Evolutionary conservation across 2,329 filamentous ascomycete genomes (phyloP), one percentile per base, ranked within the genome.

Genomic region (Pseudocercospora crystallina): DNA sequence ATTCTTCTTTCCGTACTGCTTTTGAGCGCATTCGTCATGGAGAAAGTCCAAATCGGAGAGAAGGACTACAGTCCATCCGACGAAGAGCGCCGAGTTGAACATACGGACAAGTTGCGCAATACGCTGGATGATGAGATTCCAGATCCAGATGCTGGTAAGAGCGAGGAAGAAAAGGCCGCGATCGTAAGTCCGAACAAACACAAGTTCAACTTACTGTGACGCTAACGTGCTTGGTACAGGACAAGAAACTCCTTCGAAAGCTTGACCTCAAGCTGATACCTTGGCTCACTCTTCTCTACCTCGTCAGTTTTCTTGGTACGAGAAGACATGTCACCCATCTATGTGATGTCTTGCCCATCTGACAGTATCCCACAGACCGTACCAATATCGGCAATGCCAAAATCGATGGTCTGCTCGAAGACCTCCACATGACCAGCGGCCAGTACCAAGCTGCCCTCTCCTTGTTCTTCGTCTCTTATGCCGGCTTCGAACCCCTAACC

Each of bases 401-500:
- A 63, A 73, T 83, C 33, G 79, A 76, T 17, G 78, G 79, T 15
- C 67, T 83, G 2, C 66, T 76, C 47, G 61, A 75, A 8, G 82
- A 86, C 50, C 71, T 92, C 5, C 58, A 79, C 30, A 81, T 92
- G 75, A 78, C 77, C 0, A 39, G 42, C 40, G 76, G 79, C 2
- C 70, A 76, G 5, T 95, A 90, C 73, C 91, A 91, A 67, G 76
- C 80, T 15, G 81, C 84, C 0, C 76, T 95, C 7, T 89, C 87
- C 31, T 86, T 95, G 60, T 95, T 95, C 74, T 95, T 95, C 73
- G 78, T 95, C 43, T 90, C 87, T 0, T 96, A 96, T 67, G 80
- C 87, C 2, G 71, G 90, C 31, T 90, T 89, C 56, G 89, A 94
- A 67, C 83, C 84, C 0, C 62, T 90, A 37, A 90, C 88, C 56